A percentile compares a stretch with the other conserved stretches of the same genome.
Conservation (phyloP, 2,329 filamentous ascomycete genomes). For the Colletotrichum somersetense region DNA sequence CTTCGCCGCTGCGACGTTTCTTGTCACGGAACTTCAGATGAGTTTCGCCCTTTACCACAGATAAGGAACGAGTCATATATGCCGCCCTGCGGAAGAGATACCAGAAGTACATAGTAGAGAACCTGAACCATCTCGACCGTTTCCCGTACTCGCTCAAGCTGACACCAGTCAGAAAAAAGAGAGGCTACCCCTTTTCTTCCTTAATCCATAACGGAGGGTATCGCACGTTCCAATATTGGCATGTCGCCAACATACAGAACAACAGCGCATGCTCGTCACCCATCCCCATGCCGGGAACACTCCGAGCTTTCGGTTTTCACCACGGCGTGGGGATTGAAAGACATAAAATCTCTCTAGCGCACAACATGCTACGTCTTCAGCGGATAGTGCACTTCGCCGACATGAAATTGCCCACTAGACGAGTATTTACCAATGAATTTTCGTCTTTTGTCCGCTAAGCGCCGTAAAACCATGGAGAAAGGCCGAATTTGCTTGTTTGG, state of each 20-base stretch:
- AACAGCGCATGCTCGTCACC: conserved; percentile 17
- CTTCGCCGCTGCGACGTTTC: conserved; percentile 30
- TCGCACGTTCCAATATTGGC: conserved; percentile 11
- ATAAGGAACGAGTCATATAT: conserved; percentile 34
- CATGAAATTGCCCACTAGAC: conserved; percentile 11
- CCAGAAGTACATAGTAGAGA: background rate
- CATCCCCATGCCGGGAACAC: conserved; percentile 10
- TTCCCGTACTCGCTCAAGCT: background rate
- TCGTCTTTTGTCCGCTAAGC: background rate
- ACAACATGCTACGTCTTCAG: conserved; percentile 27
- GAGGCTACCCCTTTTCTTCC: conserved; percentile 18
- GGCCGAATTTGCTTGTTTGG: background rate
- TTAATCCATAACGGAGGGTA: conserved; percentile 8
- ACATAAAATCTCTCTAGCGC: conserved; percentile 38
- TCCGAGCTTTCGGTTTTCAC: conserved; percentile 23
- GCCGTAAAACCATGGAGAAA: background rate
- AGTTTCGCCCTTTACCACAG: conserved; percentile 37
- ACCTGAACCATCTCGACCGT: background rate
- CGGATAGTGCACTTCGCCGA: conserved; percentile 17
- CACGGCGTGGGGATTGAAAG: conserved; percentile 25
- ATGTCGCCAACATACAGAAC: conserved; percentile 4
- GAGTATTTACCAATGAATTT: background rate
- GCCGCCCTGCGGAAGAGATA: background rate
- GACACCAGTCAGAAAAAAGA: background rate
- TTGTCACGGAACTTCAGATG: conserved; percentile 37